Evolutionary conservation across 371 early-diverging fungal genomes (phyloP).

Genomic region (Paramicrosporidium saccamoebae): DNA sequence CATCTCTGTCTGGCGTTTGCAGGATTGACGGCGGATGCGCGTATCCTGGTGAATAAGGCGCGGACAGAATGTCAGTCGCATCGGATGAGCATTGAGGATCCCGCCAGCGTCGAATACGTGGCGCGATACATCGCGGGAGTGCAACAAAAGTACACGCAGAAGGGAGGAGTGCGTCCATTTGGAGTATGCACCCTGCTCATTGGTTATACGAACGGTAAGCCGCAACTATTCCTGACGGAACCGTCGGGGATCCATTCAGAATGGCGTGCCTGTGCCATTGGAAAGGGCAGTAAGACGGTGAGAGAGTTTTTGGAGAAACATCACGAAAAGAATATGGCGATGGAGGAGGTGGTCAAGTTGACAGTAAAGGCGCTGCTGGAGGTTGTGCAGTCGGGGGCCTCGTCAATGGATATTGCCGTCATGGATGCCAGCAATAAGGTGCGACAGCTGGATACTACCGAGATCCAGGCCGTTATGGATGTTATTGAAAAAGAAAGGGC

Average conservation of each 20-base stretch:
- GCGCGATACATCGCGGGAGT: constrained; percentile 83
- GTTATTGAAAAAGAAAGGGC: constrained; percentile 77
- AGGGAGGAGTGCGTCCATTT: constrained; percentile 94
- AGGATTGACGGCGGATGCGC: constrained; percentile 78
- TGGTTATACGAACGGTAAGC: constrained; percentile 61
- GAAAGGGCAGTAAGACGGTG: constrained; percentile 81
- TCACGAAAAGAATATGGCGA: constrained; percentile 41
- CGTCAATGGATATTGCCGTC: constrained; percentile 82
- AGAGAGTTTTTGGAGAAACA: constrained; percentile 92
- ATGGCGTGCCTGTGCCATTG: constrained; percentile 91
- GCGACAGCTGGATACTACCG: constrained; percentile 30
- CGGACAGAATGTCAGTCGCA: constrained; percentile 89
- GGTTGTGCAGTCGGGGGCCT: constrained; percentile 92
- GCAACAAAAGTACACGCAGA: constrained; percentile 96
- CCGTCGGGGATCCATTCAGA: constrained; percentile 96
- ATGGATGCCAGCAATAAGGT: constrained; percentile 33
- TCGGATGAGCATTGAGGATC: constrained; percentile 81
- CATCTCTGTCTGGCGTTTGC: constrained; percentile 89
- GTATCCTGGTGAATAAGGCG: constrained; percentile 83
- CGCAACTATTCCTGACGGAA: constrained; percentile 89
- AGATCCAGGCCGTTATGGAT: constrained; percentile 44
- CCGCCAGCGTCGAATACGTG: constrained; percentile 90
- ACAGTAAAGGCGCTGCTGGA: constrained; percentile 68
- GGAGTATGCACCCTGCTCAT: constrained; percentile 91
- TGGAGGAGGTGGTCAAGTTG: constrained; percentile 52